Conservation (phyloP, 106 monocot species). For the Acorus calamus region DNA sequence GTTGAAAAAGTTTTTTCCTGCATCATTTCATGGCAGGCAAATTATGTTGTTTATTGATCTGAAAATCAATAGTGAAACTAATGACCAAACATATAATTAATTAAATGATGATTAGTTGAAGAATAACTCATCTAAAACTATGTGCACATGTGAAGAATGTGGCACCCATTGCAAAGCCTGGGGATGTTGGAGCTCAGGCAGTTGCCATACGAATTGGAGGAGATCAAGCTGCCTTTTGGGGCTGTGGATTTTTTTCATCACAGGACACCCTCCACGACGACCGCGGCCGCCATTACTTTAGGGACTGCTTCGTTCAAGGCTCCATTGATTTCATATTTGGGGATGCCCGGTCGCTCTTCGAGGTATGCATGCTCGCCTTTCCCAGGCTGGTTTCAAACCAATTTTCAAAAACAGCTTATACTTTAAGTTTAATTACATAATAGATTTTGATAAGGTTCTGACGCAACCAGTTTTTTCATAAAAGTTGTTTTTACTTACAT, state of each 20-base stretch:
- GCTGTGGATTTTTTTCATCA: conserved; percentile 85
- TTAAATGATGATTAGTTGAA: no score
- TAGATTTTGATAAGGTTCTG: no score
- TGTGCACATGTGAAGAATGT: conserved; percentile 35
- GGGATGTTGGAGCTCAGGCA: conserved; percentile 63
- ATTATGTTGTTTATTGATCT: no score
- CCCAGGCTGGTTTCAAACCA: neutral
- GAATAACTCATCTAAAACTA: no score
- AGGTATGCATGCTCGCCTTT: conserved; percentile 24
- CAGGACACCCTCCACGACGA: conserved; percentile 96
- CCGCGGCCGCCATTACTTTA: conserved; percentile 76
- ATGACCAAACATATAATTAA: no score
- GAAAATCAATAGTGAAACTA: no score
- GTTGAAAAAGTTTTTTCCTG: no score
- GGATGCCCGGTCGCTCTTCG: conserved; percentile 65
- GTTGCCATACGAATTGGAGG: conserved; percentile 67
- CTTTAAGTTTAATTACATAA: no score
- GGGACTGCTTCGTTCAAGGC: conserved; percentile 84
- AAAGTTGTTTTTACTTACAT: no score
- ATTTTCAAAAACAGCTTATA: no score
- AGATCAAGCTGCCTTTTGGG: conserved; percentile 83
- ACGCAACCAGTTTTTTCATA: no score
- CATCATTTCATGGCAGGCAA: no score
- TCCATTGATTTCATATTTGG: conserved; percentile 98
- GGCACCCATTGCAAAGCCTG: conserved; percentile 79